A percentile compares a stretch with the other conserved stretches of the same genome.
Evolutionary conservation across 371 early-diverging fungal species (phyloP).

Genomic region (Nematocida parisii): DNA sequence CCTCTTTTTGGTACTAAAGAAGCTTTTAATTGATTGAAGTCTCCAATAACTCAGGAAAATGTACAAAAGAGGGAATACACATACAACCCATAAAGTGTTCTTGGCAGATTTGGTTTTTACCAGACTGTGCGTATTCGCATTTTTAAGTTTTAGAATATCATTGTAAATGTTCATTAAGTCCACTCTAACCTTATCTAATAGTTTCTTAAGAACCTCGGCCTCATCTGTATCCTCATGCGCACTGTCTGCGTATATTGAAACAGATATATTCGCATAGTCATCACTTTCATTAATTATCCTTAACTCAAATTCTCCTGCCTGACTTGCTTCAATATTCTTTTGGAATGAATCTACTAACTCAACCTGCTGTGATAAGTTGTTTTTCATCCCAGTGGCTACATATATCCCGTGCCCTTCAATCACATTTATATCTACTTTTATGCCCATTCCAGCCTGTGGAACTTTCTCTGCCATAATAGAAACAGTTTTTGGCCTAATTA

Average conservation of each 20-base stretch:
- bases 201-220: conserved; percentile 52
- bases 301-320: conserved; percentile 51
- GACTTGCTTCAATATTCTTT: conserved; percentile 21
- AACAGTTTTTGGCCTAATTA: conserved; percentile 34
- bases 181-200: conserved; percentile 42
- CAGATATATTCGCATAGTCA: conserved; percentile 16
- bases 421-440: conserved; percentile 35
- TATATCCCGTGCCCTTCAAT: conserved; percentile 27
- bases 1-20: conserved; percentile 37
- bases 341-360: conserved; percentile 35
- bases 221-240: conserved; percentile 55
- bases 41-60: conserved; percentile 47
- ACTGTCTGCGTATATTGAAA: conserved; percentile 45
- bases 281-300: conserved; percentile 22
- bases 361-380: neutral
- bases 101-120: conserved; percentile 36
- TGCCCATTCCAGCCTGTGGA: conserved; percentile 24
- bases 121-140: conserved; percentile 18
- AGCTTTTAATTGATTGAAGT: conserved; percentile 47
- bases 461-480: conserved; percentile 33
- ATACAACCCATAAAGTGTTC: conserved; percentile 30
- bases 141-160: conserved; percentile 51
- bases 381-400: conserved; percentile 25
- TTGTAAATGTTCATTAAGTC: conserved; percentile 55
- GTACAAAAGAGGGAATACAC: conserved; percentile 49